Percentiles rank a stretch among this genome's conserved stretches.
Evolutionary conservation across 257 asterid species (phyloP).

Genomic region (Gentiana straminea): DNA sequence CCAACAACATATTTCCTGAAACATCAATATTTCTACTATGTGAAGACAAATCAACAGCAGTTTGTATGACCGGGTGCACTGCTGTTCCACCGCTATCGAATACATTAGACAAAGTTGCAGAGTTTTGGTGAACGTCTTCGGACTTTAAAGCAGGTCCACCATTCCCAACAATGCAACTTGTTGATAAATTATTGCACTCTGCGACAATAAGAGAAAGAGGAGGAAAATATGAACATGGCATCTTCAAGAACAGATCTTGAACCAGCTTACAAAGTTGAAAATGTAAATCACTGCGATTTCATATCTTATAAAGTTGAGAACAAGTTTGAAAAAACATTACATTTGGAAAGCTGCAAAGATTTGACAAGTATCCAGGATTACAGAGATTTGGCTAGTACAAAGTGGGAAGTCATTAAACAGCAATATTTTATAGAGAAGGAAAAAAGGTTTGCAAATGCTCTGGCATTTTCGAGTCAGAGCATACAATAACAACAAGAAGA

Average conservation of each 20-base stretch:
- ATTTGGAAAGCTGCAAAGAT: no score
- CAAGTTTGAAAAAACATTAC: no score
- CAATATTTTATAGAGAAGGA: no score
- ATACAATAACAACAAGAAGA: no score
- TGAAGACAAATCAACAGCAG: conserved; percentile 29
- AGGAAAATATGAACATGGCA: conserved; percentile 5
- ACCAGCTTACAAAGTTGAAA: not conserved
- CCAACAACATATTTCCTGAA: conserved; percentile 37
- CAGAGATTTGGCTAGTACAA: no score
- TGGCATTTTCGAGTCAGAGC: no score
- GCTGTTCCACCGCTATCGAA: conserved; percentile 35
- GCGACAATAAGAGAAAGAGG: conserved; percentile 15
- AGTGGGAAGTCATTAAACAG: no score
- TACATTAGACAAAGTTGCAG: conserved; percentile 22
- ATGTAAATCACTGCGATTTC: not conserved
- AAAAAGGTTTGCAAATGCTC: no score
- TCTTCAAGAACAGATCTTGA: not conserved
- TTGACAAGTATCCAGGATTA: no score
- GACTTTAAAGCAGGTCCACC: conserved; percentile 28
- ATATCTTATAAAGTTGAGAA: no score
- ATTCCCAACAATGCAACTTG: conserved; percentile 33
- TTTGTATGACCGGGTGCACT: conserved; percentile 34
- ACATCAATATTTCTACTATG: conserved; percentile 33
- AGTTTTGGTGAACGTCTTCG: conserved; percentile 32
- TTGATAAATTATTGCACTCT: conserved; percentile 47